Evolutionary conservation across 345 rosid species (phyloP), one percentile per base, ranked within the genome.

Genomic region (Lumnitzera littorea): DNA sequence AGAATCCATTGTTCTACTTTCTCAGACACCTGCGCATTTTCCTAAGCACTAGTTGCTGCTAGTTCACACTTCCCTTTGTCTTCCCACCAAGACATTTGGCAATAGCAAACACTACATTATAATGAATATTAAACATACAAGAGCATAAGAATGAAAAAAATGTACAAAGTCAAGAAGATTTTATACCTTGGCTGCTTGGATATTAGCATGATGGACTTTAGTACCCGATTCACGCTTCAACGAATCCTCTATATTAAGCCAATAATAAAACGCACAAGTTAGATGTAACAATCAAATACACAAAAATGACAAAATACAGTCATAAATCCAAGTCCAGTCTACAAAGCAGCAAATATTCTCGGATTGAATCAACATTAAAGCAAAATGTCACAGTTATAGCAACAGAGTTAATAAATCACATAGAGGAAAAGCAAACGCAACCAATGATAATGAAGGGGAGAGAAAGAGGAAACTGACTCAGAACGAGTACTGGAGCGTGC

Each of bases 171-270:
- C 20, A 24, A 27, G 11, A 43, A 15, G 13, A 17, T n/a, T 5
- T 9, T 11, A 24, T 55, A 81, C 91, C 96, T 88, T 86, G 0
- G 99, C 81, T 50, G 97, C 96, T 64, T 90, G 95, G 61, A 90
- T 87, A 69, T 92, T 92, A 68, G 78, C 89, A 90, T 78, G 96
- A 14, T 90, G 96, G 25, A 90, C 96, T 75, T 82, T 94, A n/a
- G 68, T 62, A 62, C 99, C 99, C 49, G 99, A 84, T 72, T 94
- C 97, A 14, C 97, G 97, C 57, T 94, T 87, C 79, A 94, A 66
- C 0, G 99, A 90, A 75, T 90, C 97, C 84, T 88, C 99, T 94
- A 85, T 27, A 46, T 62, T 15, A 57, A 14, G 15, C 48, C 50
- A 69, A 31, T 4, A 57, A 51, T 41, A 69, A 47, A 17, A 62